These are phyloP conservation scores for Blastobotrys elegans DNA, from an alignment of 1,139 yeast genomes.

Conservation along the genomic window DNA sequence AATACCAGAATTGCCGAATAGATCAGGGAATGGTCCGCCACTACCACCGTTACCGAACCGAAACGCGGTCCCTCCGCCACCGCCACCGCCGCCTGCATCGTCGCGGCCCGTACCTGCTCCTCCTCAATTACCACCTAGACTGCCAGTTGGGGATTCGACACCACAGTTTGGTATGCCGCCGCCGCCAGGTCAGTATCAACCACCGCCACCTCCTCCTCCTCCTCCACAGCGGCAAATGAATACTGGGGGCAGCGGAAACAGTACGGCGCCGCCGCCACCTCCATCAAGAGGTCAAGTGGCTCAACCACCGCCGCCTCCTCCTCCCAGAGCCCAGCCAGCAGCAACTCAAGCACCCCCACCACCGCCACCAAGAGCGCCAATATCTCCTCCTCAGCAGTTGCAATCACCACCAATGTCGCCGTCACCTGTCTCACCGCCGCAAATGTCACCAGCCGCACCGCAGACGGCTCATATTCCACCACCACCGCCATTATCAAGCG, in stretches of 20 bases:
- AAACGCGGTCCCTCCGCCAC: conserved; percentile 20
- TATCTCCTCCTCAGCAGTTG: conserved; percentile 22
- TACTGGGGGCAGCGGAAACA: conserved; percentile 1
- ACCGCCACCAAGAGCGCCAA: conserved; percentile 20
- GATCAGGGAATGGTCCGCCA: conserved; percentile 12
- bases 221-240: conserved; percentile 23
- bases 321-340: conserved; percentile 20
- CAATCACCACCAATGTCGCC: conserved; percentile 19
- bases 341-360: conserved; percentile 26
- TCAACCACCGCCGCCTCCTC: conserved; percentile 25
- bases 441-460: conserved; percentile 20
- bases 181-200: conserved; percentile 25
- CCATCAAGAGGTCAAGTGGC: conserved; percentile 22
- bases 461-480: conserved; percentile 20
- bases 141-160: conserved; percentile 30
- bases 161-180: conserved; percentile 25
- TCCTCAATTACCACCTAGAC: conserved; percentile 23
- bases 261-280: conserved; percentile 21
- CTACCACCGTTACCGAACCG: conserved; percentile 21
- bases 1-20: conserved; percentile 5
- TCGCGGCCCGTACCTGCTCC: conserved; percentile 22
- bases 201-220: conserved; percentile 28
- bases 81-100: conserved; percentile 34
- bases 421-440: conserved; percentile 20
- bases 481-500: conserved; percentile 32